Evolutionary conservation across 208 protist genomes (phyloP), one percentile per base, ranked within the genome.

Genomic region (Wallacemonas sp.): DNA sequence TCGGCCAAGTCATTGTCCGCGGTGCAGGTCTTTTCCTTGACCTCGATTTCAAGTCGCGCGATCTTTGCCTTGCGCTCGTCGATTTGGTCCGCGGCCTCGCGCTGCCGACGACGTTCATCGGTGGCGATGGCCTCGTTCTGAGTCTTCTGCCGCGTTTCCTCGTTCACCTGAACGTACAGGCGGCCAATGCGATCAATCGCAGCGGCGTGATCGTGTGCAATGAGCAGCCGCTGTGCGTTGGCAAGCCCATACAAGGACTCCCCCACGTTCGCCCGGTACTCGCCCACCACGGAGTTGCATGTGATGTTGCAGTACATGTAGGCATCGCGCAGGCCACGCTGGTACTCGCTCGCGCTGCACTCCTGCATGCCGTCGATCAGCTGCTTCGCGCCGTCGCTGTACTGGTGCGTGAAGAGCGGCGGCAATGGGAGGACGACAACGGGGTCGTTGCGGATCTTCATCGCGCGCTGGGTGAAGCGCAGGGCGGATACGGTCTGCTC

Each of bases 391-490:
- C 75, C 76, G 30, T 75, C 56, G 47, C 72, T 78, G 69, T 91
- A 95, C 77, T 95, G 83, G 63, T 95, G 89, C 8, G 80, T 81
- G 54, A 95, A 92, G 26, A 95, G 78, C 3, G 89, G 89, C 0
- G 89, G 86, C 70, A 93, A 81, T 34, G 77, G 77, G 11, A 95
- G 72, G 21, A 93, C 58, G 48, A 94, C 85, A n/a, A 94, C 83
- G 1, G 92, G 92, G 69, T 97, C 89, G 44, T 87, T 92, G 65
- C 90, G 91, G 32, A 97, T 92, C 68, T 91, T 90, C 84, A 91
- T 93, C 24, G 88, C 89, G 2, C 88, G 81, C 71, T 95, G 88
- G 8, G 92, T 93, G 65, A 95, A 97, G 54, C 87, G 87, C 12
- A 97, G 72, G 12, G 87, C 80, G 4, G 87, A 62, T 19, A 91